Evolutionary conservation across 2,329 filamentous ascomycete genomes (phyloP), one percentile per base, ranked within the genome.

Genomic region (Lachnellula willkommii): DNA sequence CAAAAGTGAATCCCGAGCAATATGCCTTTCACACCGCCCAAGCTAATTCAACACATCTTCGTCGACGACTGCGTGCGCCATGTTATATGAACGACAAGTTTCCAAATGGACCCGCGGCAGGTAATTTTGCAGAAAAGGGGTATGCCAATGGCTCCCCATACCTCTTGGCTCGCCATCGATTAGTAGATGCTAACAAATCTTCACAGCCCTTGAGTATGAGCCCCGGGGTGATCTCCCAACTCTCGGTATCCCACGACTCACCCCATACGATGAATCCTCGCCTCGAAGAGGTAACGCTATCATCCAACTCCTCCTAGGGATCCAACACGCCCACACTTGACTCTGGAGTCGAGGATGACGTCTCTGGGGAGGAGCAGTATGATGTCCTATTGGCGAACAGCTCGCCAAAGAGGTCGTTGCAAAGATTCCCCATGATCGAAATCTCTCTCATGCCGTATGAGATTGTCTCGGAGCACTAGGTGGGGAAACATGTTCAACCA

Each of bases 401-500:
- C 15, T 65, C 58, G 5, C 62, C 63, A 35, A 64, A 54, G 9
- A 65, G 49, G 47, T 65, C 63, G 24, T 55, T 52, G 12, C 50
- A 52, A 4, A 65, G 51, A 24, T 62, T 62, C 63, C 9, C 47
- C 26, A 28, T 61, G 56, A 42, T 61, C 60, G 43, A 63, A 64
- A n/a, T 53, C 17, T 20, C 49, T 42, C 26, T 65, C 55, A 3
- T 47, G 32, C 15, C 17, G 35, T 12, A 65, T 63, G 11, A 65
- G 32, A 49, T 65, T 65, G 22, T 65, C 63, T 32, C 63, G 53
- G 5, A 65, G 47, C 6, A 43, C 26, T 6, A 60, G 57, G 32
- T 60, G 64, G 9, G 63, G 63, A 24, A 65, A 58, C 48, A 61
- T 57, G 28, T 65, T 60, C 20, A 65, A 46, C 60, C 62, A 65